Percentiles rank a stretch among this genome's conserved stretches.
phyloP scores from a whole-genome alignment of 2,329 filamentous ascomycete genomes.

The Blumeria graminis region DNA sequence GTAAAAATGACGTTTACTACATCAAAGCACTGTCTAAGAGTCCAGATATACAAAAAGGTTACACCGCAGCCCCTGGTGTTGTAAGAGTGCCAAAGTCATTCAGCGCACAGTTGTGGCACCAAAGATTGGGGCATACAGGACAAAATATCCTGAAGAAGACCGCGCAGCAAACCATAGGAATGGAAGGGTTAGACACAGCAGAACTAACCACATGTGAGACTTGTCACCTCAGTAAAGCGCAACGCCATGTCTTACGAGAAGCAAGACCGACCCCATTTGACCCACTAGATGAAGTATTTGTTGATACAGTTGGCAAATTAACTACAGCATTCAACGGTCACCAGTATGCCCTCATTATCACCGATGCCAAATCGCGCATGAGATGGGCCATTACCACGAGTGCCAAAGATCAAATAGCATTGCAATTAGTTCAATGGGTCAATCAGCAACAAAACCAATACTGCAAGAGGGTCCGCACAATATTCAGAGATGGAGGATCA shows the following conservation, averaged over 20 bases:
- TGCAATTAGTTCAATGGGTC: neutral
- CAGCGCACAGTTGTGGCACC: neutral
- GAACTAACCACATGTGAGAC: neutral
- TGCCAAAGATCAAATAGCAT: neutral
- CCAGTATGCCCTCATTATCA: neutral
- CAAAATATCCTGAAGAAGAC: conserved; percentile 1
- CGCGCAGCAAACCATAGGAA: neutral
- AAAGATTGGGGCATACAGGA: neutral
- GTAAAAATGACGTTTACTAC: conserved; percentile 1
- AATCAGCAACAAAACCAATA: neutral
- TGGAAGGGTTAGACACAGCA: neutral
- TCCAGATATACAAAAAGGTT: neutral
- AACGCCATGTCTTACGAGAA: neutral
- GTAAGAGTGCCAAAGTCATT: neutral
- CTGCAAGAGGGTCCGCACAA: neutral
- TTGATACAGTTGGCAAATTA: neutral
- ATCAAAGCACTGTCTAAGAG: neutral
- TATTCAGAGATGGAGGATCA: neutral
- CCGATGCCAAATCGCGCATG: neutral
- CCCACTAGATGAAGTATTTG: neutral
- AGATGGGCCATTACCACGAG: neutral
- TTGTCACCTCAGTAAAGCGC: neutral
- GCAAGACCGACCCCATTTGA: neutral
- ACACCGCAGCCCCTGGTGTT: neutral
- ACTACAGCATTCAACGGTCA: neutral